Conservation (phyloP, 768 basidiomycete genomes). For the Pleurotus eryngii region DNA sequence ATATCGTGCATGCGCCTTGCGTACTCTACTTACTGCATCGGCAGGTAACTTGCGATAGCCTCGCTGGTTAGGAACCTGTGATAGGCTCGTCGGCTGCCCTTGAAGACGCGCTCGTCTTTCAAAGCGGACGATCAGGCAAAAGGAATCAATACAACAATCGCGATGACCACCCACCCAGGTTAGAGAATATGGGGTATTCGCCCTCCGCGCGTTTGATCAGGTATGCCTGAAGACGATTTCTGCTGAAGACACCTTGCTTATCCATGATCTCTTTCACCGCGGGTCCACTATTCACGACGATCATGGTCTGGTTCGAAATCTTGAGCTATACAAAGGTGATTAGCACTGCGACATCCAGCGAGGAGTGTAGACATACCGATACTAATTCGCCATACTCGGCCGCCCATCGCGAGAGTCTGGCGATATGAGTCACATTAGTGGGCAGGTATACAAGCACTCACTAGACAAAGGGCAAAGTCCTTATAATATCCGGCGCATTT, state of each 20-base stretch:
- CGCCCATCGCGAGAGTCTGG: background rate
- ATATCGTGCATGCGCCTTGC: slow-evolving; percentile 14
- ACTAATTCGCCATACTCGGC: background rate
- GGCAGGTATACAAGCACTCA: background rate
- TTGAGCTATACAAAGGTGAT: slow-evolving; percentile 1
- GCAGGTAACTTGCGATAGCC: slow-evolving; percentile 12
- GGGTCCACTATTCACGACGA: slow-evolving; percentile 19
- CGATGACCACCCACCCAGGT: background rate
- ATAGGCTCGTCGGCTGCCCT: slow-evolving; percentile 16
- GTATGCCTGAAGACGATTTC: slow-evolving; percentile 17
- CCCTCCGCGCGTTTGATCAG: slow-evolving; percentile 14
- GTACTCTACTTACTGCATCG: slow-evolving; percentile 20
- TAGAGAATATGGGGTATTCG: slow-evolving; percentile 11
- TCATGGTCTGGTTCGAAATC: slow-evolving; percentile 18
- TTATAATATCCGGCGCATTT: background rate
- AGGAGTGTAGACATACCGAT: background rate
- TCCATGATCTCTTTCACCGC: slow-evolving; percentile 20
- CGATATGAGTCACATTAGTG: background rate
- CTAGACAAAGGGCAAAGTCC: background rate
- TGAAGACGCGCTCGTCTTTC: slow-evolving; percentile 16
- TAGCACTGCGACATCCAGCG: background rate
- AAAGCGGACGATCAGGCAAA: background rate
- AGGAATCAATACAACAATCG: background rate
- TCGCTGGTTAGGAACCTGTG: slow-evolving; percentile 12
- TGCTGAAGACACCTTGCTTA: slow-evolving; percentile 15